Conservation (phyloP, 345 rosid genomes). For the Sisymbrium irio region DNA sequence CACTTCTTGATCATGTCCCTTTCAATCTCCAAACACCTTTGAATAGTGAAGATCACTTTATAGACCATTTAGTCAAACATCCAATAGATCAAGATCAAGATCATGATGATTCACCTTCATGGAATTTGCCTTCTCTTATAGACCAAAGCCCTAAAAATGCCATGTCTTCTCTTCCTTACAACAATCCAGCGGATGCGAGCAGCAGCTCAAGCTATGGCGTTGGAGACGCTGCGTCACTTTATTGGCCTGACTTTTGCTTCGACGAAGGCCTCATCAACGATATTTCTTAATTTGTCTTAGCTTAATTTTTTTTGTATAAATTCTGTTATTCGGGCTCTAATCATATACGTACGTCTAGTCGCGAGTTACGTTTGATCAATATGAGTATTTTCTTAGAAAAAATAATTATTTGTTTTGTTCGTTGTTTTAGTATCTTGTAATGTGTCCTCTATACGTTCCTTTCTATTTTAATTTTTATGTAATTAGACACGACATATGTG, state of each 20-base stretch:
- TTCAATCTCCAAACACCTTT: slow-evolving; percentile 36
- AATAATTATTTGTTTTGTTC: slow-evolving; percentile 9
- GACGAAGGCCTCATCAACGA: slow-evolving; percentile 34
- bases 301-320: neutral
- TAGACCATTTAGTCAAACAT: slow-evolving; percentile 28
- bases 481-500: slow-evolving; percentile 10
- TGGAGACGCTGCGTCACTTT: slow-evolving; percentile 25
- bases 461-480: slow-evolving; percentile 11
- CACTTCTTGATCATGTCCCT: slow-evolving; percentile 36
- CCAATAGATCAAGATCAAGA: slow-evolving; percentile 11
- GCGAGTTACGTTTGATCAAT: neutral
- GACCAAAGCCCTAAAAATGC: slow-evolving; percentile 14
- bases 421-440: slow-evolving; percentile 16
- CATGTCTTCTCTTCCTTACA: slow-evolving; percentile 16
- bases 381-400: neutral
- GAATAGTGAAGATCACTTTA: slow-evolving; percentile 32
- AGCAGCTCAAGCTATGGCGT: slow-evolving; percentile 36
- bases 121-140: slow-evolving; percentile 35
- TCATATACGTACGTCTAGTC: slow-evolving; percentile 15
- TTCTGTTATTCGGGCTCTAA: neutral
- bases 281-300: slow-evolving; percentile 20
- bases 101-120: slow-evolving; percentile 29
- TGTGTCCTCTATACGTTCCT: neutral
- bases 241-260: slow-evolving; percentile 39
- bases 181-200: slow-evolving; percentile 25